phyloP scores from a whole-genome alignment of 495 filamentous ascomycete species.

The Tetracladium marchalianum region DNA sequence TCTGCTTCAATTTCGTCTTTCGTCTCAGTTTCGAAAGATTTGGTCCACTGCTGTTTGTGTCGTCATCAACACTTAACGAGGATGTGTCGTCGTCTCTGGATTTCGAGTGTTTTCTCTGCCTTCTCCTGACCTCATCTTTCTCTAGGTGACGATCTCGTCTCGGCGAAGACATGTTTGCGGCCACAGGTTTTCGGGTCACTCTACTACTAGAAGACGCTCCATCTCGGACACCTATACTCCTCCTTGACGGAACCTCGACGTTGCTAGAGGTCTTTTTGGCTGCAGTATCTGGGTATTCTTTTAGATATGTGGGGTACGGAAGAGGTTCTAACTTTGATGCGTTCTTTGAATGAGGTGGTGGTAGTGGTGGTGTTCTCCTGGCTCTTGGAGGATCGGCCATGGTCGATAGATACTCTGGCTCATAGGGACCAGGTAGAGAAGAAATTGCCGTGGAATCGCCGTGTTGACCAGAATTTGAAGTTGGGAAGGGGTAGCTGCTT shows the following conservation, averaged over 20 bases:
- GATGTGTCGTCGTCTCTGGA: conserved; percentile 18
- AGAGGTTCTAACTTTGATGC: conserved; percentile 21
- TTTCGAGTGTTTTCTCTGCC: conserved; percentile 12
- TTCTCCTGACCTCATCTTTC: conserved; percentile 10
- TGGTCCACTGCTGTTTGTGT: conserved; percentile 25
- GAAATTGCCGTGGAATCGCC: conserved; percentile 9
- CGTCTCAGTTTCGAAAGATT: conserved; percentile 7
- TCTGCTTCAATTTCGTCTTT: conserved; percentile 13
- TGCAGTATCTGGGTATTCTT: conserved; percentile 21
- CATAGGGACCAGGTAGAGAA: conserved; percentile 11
- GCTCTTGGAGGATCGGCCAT: conserved; percentile 8
- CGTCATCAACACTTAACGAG: conserved; percentile 28
- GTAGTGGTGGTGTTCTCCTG: conserved; percentile 24
- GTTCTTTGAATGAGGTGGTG: conserved; percentile 28
- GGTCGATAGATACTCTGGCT: conserved; percentile 8
- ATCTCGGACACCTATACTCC: conserved; percentile 6
- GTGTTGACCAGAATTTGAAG: conserved; percentile 14
- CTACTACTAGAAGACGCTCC: neutral
- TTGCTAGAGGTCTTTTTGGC: conserved; percentile 13
- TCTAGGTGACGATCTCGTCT: conserved; percentile 17
- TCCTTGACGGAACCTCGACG: conserved; percentile 12
- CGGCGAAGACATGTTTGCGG: conserved; percentile 24
- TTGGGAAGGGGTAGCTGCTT: conserved; percentile 20
- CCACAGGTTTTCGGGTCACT: conserved; percentile 7
- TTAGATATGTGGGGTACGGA: conserved; percentile 20